Conservation (phyloP, 495 filamentous ascomycete genomes). For the Xylaria bambusicola region DNA sequence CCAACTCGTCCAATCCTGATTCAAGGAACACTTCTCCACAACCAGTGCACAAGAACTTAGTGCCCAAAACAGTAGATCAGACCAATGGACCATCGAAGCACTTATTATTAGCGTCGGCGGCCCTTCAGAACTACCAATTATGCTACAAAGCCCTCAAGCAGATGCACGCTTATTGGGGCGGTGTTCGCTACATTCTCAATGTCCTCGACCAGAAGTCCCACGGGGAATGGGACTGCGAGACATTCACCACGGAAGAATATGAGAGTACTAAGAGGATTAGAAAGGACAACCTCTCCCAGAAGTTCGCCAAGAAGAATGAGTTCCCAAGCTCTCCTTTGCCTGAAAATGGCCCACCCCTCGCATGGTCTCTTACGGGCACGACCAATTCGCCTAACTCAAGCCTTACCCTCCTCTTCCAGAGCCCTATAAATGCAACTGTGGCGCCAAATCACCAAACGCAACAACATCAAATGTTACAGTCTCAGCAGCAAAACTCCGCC, state of each 20-base stretch:
- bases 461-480: constrained; percentile 19
- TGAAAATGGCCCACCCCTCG: constrained; percentile 57
- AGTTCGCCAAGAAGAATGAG: constrained; percentile 31
- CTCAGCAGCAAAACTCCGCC: constrained; percentile 19
- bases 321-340: constrained; percentile 38
- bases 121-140: constrained; percentile 76
- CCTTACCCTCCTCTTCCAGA: constrained; percentile 71
- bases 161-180: constrained; percentile 78
- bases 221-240: constrained; percentile 77
- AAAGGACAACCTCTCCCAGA: constrained; percentile 49
- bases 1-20: constrained; percentile 57
- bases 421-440: constrained; percentile 29
- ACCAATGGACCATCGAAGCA: constrained; percentile 64
- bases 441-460: constrained; percentile 15
- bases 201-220: constrained; percentile 85
- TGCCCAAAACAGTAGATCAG: constrained; percentile 24
- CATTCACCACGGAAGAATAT: constrained; percentile 77
- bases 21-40: constrained; percentile 54
- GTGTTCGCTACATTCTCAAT: constrained; percentile 81
- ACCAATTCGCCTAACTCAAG: constrained; percentile 81
- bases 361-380: constrained; percentile 77
- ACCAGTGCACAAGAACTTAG: constrained; percentile 20
- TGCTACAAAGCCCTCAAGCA: constrained; percentile 80
- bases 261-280: constrained; percentile 61
- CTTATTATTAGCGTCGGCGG: constrained; percentile 70